Percentiles rank a stretch among this genome's conserved stretches.
These are phyloP conservation scores for Globisporangium takayamanum DNA, from an alignment of 352 stramenopile species.

Conservation along the genomic window DNA sequence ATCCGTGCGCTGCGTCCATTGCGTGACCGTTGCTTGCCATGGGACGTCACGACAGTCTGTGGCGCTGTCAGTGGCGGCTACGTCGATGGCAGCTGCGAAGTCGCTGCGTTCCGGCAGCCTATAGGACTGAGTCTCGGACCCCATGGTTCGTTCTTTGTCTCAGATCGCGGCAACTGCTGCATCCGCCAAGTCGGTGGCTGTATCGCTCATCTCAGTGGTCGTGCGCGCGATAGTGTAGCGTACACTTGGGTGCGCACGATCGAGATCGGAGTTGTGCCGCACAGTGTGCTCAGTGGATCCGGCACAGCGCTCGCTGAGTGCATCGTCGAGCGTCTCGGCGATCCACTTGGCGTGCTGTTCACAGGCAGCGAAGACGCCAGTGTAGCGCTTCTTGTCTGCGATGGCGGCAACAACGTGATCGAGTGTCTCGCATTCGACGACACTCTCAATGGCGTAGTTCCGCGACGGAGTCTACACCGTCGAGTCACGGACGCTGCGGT, in stretches of 20 bases:
- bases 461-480: no score
- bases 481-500: no score
- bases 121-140: constrained; percentile 23
- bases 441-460: background rate
- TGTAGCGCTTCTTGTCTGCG: constrained; percentile 16
- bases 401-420: constrained; percentile 21
- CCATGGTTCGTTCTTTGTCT: constrained; percentile 31
- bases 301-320: background rate
- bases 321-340: constrained; percentile 7
- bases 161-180: constrained; percentile 35
- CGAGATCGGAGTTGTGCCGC: constrained; percentile 17
- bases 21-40: constrained; percentile 8
- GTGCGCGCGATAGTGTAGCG: constrained; percentile 12
- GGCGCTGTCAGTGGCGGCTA: constrained; percentile 21
- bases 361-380: background rate
- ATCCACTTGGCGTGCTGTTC: constrained; percentile 11
- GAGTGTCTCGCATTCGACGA: constrained; percentile 9
- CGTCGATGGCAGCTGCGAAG: constrained; percentile 24
- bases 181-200: constrained; percentile 34
- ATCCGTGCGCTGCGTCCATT: constrained; percentile 27
- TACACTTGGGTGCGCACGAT: constrained; percentile 42
- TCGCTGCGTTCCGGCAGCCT: constrained; percentile 32
- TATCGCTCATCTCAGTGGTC: constrained; percentile 7
- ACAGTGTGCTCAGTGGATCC: background rate
- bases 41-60: constrained; percentile 26